A percentile compares a stretch with the other conserved stretches of the same genome.
phyloP scores from a whole-genome alignment of 2,329 filamentous ascomycete genomes.

The Calonectria naviculata region DNA sequence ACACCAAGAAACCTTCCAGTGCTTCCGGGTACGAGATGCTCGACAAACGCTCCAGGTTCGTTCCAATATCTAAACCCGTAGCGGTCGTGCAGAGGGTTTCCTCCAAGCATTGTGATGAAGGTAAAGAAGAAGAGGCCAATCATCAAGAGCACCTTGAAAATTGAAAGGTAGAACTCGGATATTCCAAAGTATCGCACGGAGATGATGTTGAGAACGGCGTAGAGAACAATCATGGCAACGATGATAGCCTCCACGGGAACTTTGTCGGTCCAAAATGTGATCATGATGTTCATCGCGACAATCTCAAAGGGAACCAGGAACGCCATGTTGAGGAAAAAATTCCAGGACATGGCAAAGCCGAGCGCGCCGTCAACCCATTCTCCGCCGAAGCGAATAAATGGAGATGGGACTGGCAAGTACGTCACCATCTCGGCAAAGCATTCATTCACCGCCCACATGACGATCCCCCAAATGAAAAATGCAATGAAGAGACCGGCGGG shows the following conservation, averaged over 20 bases:
- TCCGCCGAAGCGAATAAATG: constrained; percentile 18
- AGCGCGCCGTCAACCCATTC: constrained; percentile 22
- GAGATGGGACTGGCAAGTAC: constrained; percentile 12
- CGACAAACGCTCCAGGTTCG: constrained; percentile 14
- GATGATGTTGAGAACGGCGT: constrained; percentile 50
- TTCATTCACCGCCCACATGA: constrained; percentile 22
- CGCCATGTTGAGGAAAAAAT: constrained; percentile 44
- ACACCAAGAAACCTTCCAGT: constrained; percentile 11
- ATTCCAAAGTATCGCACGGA: constrained; percentile 20
- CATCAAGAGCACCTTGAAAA: constrained; percentile 15
- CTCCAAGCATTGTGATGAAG: constrained; percentile 18
- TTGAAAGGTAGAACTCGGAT: constrained; percentile 18
- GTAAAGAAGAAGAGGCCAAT: constrained; percentile 11
- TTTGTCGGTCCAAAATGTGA: constrained; percentile 36
- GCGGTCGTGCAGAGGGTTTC: constrained; percentile 7
- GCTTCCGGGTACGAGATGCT: neutral
- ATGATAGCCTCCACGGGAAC: constrained; percentile 41
- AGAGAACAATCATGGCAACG: constrained; percentile 19
- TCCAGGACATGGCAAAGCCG: constrained; percentile 37
- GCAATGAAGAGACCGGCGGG: constrained; percentile 21
- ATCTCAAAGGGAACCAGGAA: constrained; percentile 44
- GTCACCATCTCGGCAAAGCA: constrained; percentile 24
- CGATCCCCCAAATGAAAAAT: constrained; percentile 6
- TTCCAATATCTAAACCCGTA: constrained; percentile 21
- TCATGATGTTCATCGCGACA: constrained; percentile 42